Percentiles rank a stretch among this genome's conserved stretches.
Conservation (phyloP, 2,329 filamentous ascomycete genomes). For the Botrytis porri region DNA sequence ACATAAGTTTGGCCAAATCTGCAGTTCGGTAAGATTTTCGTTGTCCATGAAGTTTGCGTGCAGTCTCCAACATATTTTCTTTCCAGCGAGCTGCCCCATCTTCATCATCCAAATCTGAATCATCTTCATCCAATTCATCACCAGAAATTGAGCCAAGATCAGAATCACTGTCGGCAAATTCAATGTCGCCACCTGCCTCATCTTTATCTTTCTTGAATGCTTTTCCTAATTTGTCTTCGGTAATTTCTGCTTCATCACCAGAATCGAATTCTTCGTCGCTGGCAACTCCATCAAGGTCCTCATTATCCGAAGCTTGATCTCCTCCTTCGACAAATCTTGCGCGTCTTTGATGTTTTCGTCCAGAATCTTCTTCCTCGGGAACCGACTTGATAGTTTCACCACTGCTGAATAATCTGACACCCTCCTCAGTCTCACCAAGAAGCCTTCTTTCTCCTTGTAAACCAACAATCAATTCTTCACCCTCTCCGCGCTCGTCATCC, state of each 20-base stretch:
- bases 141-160: conserved; percentile 84
- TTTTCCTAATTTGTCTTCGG: conserved; percentile 57
- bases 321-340: conserved; percentile 54
- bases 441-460: conserved; percentile 79
- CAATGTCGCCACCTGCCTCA: conserved; percentile 66
- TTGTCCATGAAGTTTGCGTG: conserved; percentile 66
- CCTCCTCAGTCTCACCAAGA: conserved; percentile 77
- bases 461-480: conserved; percentile 90
- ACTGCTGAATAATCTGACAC: conserved; percentile 80
- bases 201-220: conserved; percentile 50
- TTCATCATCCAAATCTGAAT: conserved; percentile 45
- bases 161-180: conserved; percentile 95
- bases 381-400: conserved; percentile 65
- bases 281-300: conserved; percentile 51
- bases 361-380: conserved; percentile 57
- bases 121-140: conserved; percentile 49
- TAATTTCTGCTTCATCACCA: conserved; percentile 55
- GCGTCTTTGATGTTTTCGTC: conserved; percentile 57
- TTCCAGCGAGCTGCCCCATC: conserved; percentile 79
- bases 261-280: conserved; percentile 41
- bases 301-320: conserved; percentile 57
- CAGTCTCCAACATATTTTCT: conserved; percentile 74
- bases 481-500: conserved; percentile 75
- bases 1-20: conserved; percentile 84
- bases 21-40: conserved; percentile 71